Conservation (phyloP, 495 filamentous ascomycete species). For the Tuber microsphaerosporum region DNA sequence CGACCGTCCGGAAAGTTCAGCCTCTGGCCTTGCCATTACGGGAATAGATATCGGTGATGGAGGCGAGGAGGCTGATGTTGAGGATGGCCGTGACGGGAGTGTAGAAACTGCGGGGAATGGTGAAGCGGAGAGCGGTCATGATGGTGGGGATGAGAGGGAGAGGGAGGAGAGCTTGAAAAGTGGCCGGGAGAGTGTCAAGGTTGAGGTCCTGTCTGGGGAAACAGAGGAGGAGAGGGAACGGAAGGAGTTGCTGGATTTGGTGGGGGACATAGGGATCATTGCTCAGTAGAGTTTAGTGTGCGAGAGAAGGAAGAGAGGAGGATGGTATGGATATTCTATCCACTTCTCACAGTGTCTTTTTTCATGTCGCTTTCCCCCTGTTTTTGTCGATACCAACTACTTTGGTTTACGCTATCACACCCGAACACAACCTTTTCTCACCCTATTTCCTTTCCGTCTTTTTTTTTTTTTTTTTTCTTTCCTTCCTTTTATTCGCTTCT, state of each 20-base stretch:
- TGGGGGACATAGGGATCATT: constrained; percentile 25
- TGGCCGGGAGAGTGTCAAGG: neutral
- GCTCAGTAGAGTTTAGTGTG: constrained; percentile 8
- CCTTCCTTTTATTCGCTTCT: neutral
- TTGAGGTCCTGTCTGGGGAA: neutral
- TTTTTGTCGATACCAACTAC: neutral
- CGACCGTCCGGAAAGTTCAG: constrained; percentile 11
- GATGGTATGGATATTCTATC: constrained; percentile 6
- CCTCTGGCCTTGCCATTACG: constrained; percentile 32
- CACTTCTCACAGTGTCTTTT: constrained; percentile 4
- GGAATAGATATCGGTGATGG: constrained; percentile 32
- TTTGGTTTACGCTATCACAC: constrained; percentile 3
- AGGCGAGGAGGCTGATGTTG: constrained; percentile 32
- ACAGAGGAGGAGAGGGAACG: neutral
- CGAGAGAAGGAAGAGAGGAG: neutral
- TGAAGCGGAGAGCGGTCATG: constrained; percentile 8
- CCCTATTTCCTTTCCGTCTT: neutral
- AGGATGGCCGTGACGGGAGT: constrained; percentile 26
- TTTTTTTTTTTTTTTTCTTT: neutral
- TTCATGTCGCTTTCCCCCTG: neutral
- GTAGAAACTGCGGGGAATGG: constrained; percentile 12
- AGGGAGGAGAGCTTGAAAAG: neutral
- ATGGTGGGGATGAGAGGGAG: constrained; percentile 2
- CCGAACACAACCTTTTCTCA: neutral
- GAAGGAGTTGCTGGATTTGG: constrained; percentile 5